Evolutionary conservation across 352 stramenopile species (phyloP), one percentile per base, ranked within the genome.

Genomic region (Globisporangium sylvaticum): DNA sequence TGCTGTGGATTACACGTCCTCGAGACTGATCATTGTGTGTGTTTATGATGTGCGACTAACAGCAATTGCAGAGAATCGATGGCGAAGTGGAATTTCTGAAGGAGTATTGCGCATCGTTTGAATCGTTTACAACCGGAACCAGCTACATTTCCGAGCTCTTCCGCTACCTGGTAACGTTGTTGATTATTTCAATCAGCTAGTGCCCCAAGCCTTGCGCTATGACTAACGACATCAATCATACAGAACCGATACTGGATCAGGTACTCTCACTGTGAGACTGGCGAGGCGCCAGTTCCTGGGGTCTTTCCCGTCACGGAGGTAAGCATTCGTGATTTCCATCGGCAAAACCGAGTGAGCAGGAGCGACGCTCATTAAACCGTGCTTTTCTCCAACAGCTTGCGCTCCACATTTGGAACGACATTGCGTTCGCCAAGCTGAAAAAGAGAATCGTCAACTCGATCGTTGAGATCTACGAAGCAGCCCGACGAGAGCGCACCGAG

Each of bases 231-330:
- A 29, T 39, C 5, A 39, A 9, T 42, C 22, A 5, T 66, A 18
- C 46, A 90, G 81, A 93, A 95, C 58, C 86, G 88, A 25, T 95
- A 94, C 64, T 95, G 88, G 88, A 94, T 95, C 68, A 84, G 79
- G 42, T 95, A 93, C 67, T 92, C 88, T 5, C 88, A 95, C 50
- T 95, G 84, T 34, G 83, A 92, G 66, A 94, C 83, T 25, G 88
- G 88, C 3, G 84, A 94, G 62, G 88, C 88, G 7, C 88, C 88
- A 54, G 84, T 95, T 63, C 84, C 84, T 32, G 88, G 88, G 22
- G 88, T 95, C 39, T 95, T 92, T 69, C 80, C 88, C 6, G 74
- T 95, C 27, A 87, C 87, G 15, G 86, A 95, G 75, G 88, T 94
- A n/a, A 24, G 52, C 20, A 44, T 52, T 42, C 34, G 24, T 20